A percentile compares a stretch with the other conserved stretches of the same genome.
phyloP scores from a whole-genome alignment of 306 rosid species.

The Pueraria montana region DNA sequence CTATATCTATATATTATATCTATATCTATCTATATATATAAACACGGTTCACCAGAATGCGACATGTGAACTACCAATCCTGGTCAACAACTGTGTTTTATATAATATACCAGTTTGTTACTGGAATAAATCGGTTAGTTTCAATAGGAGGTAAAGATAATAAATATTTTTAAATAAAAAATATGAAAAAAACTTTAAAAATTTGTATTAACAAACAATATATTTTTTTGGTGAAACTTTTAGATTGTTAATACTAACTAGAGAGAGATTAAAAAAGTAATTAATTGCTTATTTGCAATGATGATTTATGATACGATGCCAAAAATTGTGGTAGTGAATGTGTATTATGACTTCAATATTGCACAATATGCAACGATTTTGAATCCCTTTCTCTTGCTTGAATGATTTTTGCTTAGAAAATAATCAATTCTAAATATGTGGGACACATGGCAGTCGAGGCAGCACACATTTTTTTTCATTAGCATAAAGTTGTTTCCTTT shows the following conservation, averaged over 20 bases:
- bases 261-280: neutral
- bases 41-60: too few species aligned
- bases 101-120: too few species aligned
- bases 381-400: neutral
- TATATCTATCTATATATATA: too few species aligned
- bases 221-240: too few species aligned
- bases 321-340: neutral
- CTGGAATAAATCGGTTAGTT: too few species aligned
- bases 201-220: too few species aligned
- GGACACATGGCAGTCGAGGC: neutral
- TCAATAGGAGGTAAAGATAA: too few species aligned
- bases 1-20: too few species aligned
- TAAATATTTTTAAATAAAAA: too few species aligned
- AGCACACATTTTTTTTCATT: neutral
- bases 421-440: neutral
- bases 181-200: too few species aligned
- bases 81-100: too few species aligned
- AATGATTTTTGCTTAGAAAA: neutral
- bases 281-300: constrained; percentile 7
- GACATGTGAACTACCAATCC: too few species aligned
- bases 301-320: neutral
- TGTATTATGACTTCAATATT: neutral
- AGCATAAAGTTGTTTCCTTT: neutral
- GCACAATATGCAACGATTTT: neutral
- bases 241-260: neutral